A percentile compares a stretch with the other conserved stretches of the same genome.
Evolutionary conservation across 441 rosid species (phyloP).

Genomic region (Metrosideros polymorpha): DNA sequence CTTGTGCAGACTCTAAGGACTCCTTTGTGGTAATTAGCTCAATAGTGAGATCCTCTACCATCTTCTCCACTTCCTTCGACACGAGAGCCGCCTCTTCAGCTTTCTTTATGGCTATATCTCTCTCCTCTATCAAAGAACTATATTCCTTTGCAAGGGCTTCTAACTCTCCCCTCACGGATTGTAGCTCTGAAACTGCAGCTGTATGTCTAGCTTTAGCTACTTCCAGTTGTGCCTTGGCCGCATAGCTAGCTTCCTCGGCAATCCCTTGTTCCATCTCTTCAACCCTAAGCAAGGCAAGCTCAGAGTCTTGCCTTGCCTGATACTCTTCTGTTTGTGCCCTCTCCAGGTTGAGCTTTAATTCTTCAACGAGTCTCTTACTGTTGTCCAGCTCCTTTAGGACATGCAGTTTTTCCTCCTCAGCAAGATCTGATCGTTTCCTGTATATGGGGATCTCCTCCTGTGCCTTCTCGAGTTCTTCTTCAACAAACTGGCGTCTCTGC

Average conservation of each 20-base stretch:
- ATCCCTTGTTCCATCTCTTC: constrained; percentile 93
- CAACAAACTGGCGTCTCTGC: constrained; percentile 66
- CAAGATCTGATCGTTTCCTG: constrained; percentile 43
- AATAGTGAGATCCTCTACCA: constrained; percentile 72
- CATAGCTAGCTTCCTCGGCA: constrained; percentile 77
- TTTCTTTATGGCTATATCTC: constrained; percentile 46
- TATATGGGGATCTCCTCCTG: constrained; percentile 69
- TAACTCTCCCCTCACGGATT: constrained; percentile 59
- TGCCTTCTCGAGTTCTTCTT: constrained; percentile 64
- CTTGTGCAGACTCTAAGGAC: constrained; percentile 79
- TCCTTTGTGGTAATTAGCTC: constrained; percentile 83
- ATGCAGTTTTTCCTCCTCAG: constrained; percentile 48
- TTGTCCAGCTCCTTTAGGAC: constrained; percentile 66
- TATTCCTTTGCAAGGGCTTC: constrained; percentile 46
- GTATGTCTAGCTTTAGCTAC: constrained; percentile 79
- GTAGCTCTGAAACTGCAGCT: constrained; percentile 55
- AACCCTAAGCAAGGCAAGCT: constrained; percentile 77
- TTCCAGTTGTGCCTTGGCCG: constrained; percentile 88
- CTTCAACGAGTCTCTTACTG: constrained; percentile 78
- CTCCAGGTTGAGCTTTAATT: constrained; percentile 73
- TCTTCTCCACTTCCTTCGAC: constrained; percentile 77
- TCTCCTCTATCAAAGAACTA: constrained; percentile 45
- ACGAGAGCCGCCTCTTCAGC: constrained; percentile 64
- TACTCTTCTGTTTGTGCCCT: constrained; percentile 86
- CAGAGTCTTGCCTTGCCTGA: constrained; percentile 90